These are phyloP conservation scores for Trichoderma gracile DNA, from an alignment of 2,329 filamentous ascomycete species.

Conservation along the genomic window DNA sequence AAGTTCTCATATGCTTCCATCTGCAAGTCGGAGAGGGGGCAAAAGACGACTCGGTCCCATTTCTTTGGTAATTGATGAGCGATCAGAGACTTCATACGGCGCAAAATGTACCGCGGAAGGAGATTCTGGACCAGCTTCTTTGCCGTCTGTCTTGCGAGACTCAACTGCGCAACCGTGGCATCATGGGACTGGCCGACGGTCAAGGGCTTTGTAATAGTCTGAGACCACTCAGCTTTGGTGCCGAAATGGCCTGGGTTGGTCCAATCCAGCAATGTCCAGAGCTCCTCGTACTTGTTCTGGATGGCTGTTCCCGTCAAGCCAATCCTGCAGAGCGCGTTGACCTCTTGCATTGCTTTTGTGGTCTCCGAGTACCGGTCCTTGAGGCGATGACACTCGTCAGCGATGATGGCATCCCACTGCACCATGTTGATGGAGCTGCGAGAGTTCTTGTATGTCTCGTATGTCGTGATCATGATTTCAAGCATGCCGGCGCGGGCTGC, in stretches of 20 bases:
- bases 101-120: slow-evolving; percentile 84
- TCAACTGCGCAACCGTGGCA: slow-evolving; percentile 80
- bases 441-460: slow-evolving; percentile 82
- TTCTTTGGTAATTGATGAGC: slow-evolving; percentile 93
- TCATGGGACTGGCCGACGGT: slow-evolving; percentile 90
- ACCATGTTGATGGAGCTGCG: slow-evolving; percentile 75
- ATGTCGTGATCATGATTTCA: slow-evolving; percentile 94
- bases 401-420: slow-evolving; percentile 90
- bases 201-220: slow-evolving; percentile 74
- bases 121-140: slow-evolving; percentile 83
- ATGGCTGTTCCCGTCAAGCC: slow-evolving; percentile 95
- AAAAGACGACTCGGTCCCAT: slow-evolving; percentile 92
- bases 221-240: slow-evolving; percentile 71
- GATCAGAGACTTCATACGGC: slow-evolving; percentile 90
- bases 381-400: slow-evolving; percentile 88
- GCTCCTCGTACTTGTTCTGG: slow-evolving; percentile 95
- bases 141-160: slow-evolving; percentile 76
- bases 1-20: slow-evolving; percentile 80
- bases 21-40: slow-evolving; percentile 81
- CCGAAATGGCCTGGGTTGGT: slow-evolving; percentile 78
- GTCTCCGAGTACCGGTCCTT: slow-evolving; percentile 78
- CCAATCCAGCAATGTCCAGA: slow-evolving; percentile 97
- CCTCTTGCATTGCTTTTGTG: slow-evolving; percentile 81
- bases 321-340: slow-evolving; percentile 90
- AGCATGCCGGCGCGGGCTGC: slow-evolving; percentile 73